phyloP scores from a whole-genome alignment of 805 yeast genomes.

The Candida patagonica region DNA sequence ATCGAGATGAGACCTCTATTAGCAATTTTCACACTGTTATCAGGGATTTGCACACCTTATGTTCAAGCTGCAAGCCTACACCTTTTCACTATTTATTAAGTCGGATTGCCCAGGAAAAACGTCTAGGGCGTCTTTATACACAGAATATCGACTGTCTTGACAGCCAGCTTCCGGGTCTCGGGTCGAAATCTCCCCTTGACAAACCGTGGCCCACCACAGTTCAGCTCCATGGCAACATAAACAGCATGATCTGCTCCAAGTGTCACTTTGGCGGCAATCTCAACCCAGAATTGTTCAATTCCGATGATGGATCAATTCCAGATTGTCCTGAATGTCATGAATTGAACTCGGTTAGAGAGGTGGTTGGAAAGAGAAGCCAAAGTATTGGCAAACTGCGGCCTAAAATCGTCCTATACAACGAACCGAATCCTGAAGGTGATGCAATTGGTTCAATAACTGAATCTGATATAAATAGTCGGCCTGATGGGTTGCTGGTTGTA shows the following conservation, averaged over 20 bases:
- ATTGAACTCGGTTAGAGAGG: slow-evolving; percentile 41
- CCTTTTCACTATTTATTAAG: slow-evolving; percentile 62
- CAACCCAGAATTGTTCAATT: slow-evolving; percentile 41
- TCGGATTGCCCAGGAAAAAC: slow-evolving; percentile 47
- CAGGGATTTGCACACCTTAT: slow-evolving; percentile 47
- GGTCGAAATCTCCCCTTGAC: slow-evolving; percentile 42
- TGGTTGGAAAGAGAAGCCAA: slow-evolving; percentile 59
- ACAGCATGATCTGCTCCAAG: slow-evolving; percentile 64
- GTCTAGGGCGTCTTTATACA: slow-evolving; percentile 68
- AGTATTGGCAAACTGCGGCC: slow-evolving; percentile 58
- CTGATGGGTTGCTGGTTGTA: slow-evolving; percentile 72
- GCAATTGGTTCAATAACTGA: slow-evolving; percentile 70
- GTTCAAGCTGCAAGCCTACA: slow-evolving; percentile 55
- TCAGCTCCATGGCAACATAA: slow-evolving; percentile 80
- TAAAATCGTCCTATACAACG: slow-evolving; percentile 60
- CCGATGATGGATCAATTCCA: slow-evolving; percentile 32
- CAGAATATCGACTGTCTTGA: slow-evolving; percentile 86
- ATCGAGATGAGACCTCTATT: slow-evolving; percentile 52
- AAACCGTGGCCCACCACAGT: slow-evolving; percentile 48
- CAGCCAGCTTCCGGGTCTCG: slow-evolving; percentile 40
- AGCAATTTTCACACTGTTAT: slow-evolving; percentile 67
- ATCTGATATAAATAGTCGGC: slow-evolving; percentile 50
- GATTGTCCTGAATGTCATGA: slow-evolving; percentile 61
- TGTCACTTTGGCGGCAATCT: slow-evolving; percentile 53
- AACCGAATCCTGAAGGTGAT: slow-evolving; percentile 81